Conservation (phyloP, 2,329 filamentous ascomycete genomes). For the Aschersonia sp. region DNA sequence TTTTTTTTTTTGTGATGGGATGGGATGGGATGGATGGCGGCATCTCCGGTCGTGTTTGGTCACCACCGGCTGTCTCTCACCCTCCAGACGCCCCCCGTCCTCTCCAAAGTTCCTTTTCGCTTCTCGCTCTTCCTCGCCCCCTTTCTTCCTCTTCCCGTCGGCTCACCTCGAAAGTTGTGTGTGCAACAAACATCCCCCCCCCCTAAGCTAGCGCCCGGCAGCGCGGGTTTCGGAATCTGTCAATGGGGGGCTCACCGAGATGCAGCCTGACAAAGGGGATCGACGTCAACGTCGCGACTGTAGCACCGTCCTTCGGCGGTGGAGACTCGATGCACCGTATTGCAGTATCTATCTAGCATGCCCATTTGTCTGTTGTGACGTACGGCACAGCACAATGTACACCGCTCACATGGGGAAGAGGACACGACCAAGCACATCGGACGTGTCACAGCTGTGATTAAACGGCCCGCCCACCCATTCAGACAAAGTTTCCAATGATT, state of each 20-base stretch:
- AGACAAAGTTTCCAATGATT: background rate
- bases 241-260: background rate
- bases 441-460: background rate
- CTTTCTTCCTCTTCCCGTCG: background rate
- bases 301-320: background rate
- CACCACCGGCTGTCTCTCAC: too few relatives aligned
- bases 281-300: background rate
- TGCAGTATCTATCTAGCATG: background rate
- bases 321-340: background rate
- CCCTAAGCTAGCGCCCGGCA: background rate
- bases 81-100: too few relatives aligned
- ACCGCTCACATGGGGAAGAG: too few relatives aligned
- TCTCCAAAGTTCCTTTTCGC: too few relatives aligned
- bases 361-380: background rate
- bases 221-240: background rate
- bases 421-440: background rate
- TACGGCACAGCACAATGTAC: background rate
- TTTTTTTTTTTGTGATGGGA: background rate
- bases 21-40: background rate
- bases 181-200: background rate
- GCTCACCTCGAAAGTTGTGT: background rate
- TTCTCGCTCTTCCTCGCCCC: background rate
- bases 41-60: background rate
- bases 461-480: background rate
- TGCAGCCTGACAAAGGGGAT: background rate